Conservation (phyloP, 441 rosid species). For the Metrosideros polymorpha region DNA sequence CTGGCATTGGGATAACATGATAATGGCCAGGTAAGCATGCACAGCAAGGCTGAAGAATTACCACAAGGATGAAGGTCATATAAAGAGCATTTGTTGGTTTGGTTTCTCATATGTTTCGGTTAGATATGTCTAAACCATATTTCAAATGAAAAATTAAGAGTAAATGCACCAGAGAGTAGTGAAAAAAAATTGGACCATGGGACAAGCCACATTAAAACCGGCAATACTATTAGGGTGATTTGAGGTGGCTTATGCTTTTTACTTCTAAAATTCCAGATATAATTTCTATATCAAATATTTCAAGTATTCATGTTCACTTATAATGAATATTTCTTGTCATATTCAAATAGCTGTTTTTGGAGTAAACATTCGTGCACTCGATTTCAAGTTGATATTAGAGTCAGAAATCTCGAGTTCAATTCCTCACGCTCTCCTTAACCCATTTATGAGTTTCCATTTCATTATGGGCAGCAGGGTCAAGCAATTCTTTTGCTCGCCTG, state of each 20-base stretch:
- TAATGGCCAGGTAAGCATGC: background rate
- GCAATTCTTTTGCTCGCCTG: background rate
- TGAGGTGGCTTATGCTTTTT: background rate
- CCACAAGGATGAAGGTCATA: background rate
- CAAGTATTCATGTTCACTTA: background rate
- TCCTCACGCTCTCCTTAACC: background rate
- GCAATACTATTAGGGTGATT: background rate
- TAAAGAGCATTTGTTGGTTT: background rate
- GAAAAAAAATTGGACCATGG: background rate
- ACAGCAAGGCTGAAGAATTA: background rate
- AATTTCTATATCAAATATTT: background rate
- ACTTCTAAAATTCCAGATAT: background rate
- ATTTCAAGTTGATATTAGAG: background rate
- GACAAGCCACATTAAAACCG: background rate
- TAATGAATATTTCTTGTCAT: background rate
- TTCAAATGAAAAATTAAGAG: background rate
- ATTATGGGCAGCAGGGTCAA: background rate
- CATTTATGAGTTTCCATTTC: background rate
- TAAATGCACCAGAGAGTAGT: background rate
- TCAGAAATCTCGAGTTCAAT: background rate
- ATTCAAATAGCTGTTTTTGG: background rate
- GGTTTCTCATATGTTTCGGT: background rate
- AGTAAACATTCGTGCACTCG: background rate
- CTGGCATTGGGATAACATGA: background rate
- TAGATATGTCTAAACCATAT: background rate